Evolutionary conservation across 176 grass and related monocot genomes (phyloP).

Genomic region (Carex littledalei): DNA sequence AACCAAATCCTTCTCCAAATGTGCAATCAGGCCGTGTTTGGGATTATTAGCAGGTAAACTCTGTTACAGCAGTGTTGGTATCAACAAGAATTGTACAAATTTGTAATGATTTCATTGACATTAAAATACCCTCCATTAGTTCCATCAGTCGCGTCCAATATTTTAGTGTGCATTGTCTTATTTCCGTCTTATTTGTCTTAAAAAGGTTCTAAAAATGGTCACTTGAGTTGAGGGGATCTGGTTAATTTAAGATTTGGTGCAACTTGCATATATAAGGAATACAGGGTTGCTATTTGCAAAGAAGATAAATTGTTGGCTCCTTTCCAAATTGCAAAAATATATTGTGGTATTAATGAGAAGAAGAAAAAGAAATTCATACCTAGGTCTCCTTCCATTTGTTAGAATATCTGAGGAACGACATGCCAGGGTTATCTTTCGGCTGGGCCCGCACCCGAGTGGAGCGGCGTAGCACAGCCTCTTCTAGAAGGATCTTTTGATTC

Average conservation of each 20-base stretch:
- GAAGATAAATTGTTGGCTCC: not conserved
- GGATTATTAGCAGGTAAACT: not conserved
- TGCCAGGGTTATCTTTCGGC: slow-evolving; percentile 53
- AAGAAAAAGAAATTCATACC: slow-evolving; percentile 6
- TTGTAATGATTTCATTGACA: not conserved
- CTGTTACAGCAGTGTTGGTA: not conserved
- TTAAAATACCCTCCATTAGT: not conserved
- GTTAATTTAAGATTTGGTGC: not conserved
- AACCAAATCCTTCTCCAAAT: not conserved
- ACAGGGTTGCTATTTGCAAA: not conserved
- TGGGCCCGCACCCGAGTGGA: slow-evolving; percentile 71
- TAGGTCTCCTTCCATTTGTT: slow-evolving; percentile 65
- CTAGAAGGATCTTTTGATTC: slow-evolving; percentile 39
- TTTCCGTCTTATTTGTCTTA: not conserved
- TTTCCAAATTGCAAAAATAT: not conserved
- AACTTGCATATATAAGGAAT: not conserved
- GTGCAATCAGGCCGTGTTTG: not conserved
- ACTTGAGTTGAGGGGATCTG: not conserved
- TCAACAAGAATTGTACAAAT: not conserved
- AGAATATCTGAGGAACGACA: slow-evolving; percentile 64
- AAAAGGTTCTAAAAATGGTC: not conserved
- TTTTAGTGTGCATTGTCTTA: not conserved
- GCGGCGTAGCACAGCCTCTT: slow-evolving; percentile 54
- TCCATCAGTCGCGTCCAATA: not conserved
- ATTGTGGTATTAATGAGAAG: not conserved